Base-by-base conservation (phyloP, 2,329 filamentous ascomycete genomes). In the Nigrospora oryzae region DNA sequence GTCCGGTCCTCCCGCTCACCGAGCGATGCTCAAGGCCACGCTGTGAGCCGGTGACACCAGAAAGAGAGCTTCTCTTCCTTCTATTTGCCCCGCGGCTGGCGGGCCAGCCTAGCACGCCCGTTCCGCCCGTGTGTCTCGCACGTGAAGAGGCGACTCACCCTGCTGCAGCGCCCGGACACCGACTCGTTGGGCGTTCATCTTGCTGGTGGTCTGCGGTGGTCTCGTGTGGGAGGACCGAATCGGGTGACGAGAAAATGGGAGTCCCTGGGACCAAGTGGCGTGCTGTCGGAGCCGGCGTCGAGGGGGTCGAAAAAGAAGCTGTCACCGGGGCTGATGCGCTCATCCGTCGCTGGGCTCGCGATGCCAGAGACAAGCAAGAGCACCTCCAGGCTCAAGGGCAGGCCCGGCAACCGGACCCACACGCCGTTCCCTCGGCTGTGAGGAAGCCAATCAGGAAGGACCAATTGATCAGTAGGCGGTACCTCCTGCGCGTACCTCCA, bases 151-250 rank as follows among this genome's bases (percentile, higher is more conserved):
- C 40, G 45, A 59, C 70, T 56, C 62, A 79, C 77, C 72, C 74
- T 75, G 71, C 63, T 75, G 75, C 62, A 79, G 64, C 62, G 76
- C 76, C 66, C 73, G 70, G 54, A 78, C 60, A 63, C 76, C 77
- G 58, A 77, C 69, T 67, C 76, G 67, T 57, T 76, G 73, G 58
- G 73, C 69, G 61, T 71, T 74, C 77, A 81, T 81, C 37, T 54
- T 64, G 58, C 48, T 49, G 45, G 36, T 55, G 48, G 33, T 38
- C 39, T 13, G 31, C 15, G 15, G 13, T 43, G 46, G 36, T 37
- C 30, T 38, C 40, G 43, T 15, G 19, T 37, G 45, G 7, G 42
- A 7, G 38, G 15, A 41, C 40, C 36, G 45, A 32, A 42, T 36
- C 41, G 28, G 14, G 19, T 12, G 17, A 28, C 33, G 17, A 36